Percentiles rank a stretch among this genome's conserved stretches.
Evolutionary conservation across 208 protist species (phyloP).

Genomic region (Trypanosoma congolense): DNA sequence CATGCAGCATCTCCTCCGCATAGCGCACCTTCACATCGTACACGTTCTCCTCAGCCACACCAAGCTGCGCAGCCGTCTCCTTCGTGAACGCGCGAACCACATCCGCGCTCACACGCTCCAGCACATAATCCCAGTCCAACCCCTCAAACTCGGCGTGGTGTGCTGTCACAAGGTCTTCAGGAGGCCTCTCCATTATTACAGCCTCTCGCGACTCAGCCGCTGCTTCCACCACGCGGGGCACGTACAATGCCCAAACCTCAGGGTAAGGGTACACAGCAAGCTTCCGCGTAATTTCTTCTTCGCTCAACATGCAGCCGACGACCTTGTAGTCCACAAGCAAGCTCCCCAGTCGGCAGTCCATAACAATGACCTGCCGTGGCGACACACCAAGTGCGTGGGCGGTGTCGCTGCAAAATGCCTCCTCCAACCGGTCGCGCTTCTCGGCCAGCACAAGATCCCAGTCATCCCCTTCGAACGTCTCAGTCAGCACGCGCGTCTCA

Average conservation of each 20-base stretch:
- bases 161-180: slow-evolving; percentile 5
- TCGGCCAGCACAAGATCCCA: background rate
- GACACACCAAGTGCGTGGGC: background rate
- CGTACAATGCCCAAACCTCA: slow-evolving; percentile 5
- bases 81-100: too few relatives aligned
- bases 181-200: slow-evolving; percentile 1
- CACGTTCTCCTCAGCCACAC: too few relatives aligned
- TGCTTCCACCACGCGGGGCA: background rate
- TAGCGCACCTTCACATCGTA: slow-evolving; percentile 36
- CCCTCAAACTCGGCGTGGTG: slow-evolving; percentile 45
- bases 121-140: too few relatives aligned
- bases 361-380: background rate
- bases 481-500: background rate
- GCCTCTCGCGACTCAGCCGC: slow-evolving; percentile 35
- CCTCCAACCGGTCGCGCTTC: background rate
- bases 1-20: background rate
- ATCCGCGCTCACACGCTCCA: too few relatives aligned
- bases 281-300: background rate
- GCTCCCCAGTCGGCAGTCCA: background rate
- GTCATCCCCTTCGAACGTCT: slow-evolving; percentile 3
- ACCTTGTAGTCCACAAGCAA: background rate
- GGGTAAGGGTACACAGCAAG: background rate
- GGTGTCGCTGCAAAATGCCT: slow-evolving; percentile 2
- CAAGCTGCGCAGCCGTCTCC: too few relatives aligned
- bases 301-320: slow-evolving; percentile 1